Base-by-base conservation (phyloP, 495 filamentous ascomycete species). In the Penicillium robsamsonii region DNA sequence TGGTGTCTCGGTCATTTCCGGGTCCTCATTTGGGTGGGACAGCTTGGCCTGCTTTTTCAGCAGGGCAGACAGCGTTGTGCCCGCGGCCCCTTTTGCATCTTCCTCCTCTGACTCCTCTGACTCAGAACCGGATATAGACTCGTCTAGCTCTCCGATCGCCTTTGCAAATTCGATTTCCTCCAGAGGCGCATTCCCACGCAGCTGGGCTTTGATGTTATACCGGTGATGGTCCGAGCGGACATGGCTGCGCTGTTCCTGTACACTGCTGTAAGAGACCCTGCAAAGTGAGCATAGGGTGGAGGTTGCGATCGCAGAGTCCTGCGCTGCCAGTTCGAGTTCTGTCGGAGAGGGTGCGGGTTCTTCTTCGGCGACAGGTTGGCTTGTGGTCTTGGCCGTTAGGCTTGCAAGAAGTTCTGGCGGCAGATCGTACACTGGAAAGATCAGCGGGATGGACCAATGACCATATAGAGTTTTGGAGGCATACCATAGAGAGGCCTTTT, bases 181-280 rank as follows among this genome's bases (percentile, higher is more conserved):
- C 1, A 96, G 85, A 0, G 85, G 75, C 11, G 75, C 77, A 44
- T 76, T 79, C 0, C 89, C 90, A 50, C 86, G 80, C 33, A 96
- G 71, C 74, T 89, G 93, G 65, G 89, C 90, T 70, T 96, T 97
- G 46, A 97, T 68, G 67, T 98, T 98, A 71, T 96, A 97, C 52
- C 87, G 81, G 71, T 98, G 94, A 45, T 93, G 79, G 69, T 98
- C 94, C n/a, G 92, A 96, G 51, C 87, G 86, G 25, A 89, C 84
- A 75, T 98, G 94, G 50, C 81, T 79, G 43, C 89, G 83, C 62
- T 98, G 95, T 49, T 96, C 92, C 62, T 86, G 79, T 25, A 96
- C 84, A 25, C 76, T 87, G 25, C 71, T 60, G 62, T 90, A 94
- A 0, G 79, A 74, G 17, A 90, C 76, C 30, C 80, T 79, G 72